Conservation (phyloP, 2,329 filamentous ascomycete genomes). For the Hymenotorrendiella dingleyae region DNA sequence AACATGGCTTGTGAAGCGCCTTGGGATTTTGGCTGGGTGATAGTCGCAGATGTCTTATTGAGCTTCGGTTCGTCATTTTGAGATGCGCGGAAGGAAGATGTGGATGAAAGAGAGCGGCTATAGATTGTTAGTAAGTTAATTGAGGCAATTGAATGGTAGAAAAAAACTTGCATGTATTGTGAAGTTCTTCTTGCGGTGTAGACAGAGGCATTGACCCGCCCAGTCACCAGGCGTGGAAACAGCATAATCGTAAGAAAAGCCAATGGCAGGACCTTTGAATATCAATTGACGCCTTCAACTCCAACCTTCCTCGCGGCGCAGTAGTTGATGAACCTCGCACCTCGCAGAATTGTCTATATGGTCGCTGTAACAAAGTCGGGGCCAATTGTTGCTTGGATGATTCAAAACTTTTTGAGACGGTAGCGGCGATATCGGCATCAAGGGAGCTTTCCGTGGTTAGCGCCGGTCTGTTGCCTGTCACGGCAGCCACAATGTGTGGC, state of each 20-base stretch:
- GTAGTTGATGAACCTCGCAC: too few species aligned
- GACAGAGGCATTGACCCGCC: conserved; percentile 23
- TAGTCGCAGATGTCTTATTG: conserved; percentile 77
- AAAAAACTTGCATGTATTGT: conserved; percentile 26
- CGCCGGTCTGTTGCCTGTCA: too few species aligned
- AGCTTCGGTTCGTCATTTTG: conserved; percentile 41
- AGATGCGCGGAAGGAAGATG: conserved; percentile 22
- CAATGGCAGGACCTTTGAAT: not conserved
- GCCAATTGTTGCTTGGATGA: too few species aligned
- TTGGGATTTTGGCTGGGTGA: conserved; percentile 97
- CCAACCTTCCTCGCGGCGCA: too few species aligned
- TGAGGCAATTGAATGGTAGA: not conserved
- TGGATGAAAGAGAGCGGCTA: conserved; percentile 29
- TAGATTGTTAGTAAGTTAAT: conserved; percentile 12
- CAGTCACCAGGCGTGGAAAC: conserved; percentile 24
- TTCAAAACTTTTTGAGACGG: too few species aligned
- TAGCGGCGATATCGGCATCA: too few species aligned
- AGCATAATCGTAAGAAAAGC: conserved; percentile 14
- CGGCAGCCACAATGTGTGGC: too few species aligned
- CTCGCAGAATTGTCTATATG: too few species aligned
- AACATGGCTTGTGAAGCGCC: conserved; percentile 98
- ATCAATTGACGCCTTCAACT: too few species aligned
- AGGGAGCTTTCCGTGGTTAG: too few species aligned
- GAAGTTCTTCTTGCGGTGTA: conserved; percentile 25
- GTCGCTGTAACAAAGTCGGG: too few species aligned